Evolutionary conservation across 768 basidiomycete genomes (phyloP).

Genomic region (Termitomyces eurrhizus): DNA sequence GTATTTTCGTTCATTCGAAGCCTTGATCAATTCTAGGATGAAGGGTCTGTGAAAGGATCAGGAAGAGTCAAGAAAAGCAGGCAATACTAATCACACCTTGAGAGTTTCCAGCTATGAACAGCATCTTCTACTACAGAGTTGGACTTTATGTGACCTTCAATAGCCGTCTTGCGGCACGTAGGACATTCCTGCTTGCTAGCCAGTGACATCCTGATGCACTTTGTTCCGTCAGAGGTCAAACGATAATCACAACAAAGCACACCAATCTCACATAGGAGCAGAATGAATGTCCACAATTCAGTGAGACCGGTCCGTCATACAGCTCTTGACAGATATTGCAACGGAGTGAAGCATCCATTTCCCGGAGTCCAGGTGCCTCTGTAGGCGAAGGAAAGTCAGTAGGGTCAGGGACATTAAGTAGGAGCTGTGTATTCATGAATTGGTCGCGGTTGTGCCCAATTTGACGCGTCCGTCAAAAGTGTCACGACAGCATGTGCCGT

Average conservation of each 20-base stretch:
- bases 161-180: slow-evolving; percentile 53
- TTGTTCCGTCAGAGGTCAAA: slow-evolving; percentile 4
- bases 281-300: slow-evolving; percentile 78
- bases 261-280: slow-evolving; percentile 60
- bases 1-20: slow-evolving; percentile 21
- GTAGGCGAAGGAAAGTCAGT: slow-evolving; percentile 59
- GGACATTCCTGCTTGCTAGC: slow-evolving; percentile 66
- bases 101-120: slow-evolving; percentile 64
- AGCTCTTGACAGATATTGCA: slow-evolving; percentile 78
- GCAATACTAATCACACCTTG: slow-evolving; percentile 45
- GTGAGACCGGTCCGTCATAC: slow-evolving; percentile 67
- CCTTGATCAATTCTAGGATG: slow-evolving; percentile 35
- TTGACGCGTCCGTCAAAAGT: background rate
- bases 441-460: slow-evolving; percentile 14
- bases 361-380: slow-evolving; percentile 49
- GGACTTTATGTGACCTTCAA: slow-evolving; percentile 61
- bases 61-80: too few relatives aligned
- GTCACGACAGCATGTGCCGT: slow-evolving; percentile 1
- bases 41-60: slow-evolving; percentile 31
- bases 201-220: slow-evolving; percentile 72
- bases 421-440: slow-evolving; percentile 18
- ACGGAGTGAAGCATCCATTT: slow-evolving; percentile 60
- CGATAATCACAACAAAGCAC: background rate
- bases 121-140: slow-evolving; percentile 71
- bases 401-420: slow-evolving; percentile 50